phyloP scores from a whole-genome alignment of 495 filamentous ascomycete genomes.

The Talaromyces ruber region DNA sequence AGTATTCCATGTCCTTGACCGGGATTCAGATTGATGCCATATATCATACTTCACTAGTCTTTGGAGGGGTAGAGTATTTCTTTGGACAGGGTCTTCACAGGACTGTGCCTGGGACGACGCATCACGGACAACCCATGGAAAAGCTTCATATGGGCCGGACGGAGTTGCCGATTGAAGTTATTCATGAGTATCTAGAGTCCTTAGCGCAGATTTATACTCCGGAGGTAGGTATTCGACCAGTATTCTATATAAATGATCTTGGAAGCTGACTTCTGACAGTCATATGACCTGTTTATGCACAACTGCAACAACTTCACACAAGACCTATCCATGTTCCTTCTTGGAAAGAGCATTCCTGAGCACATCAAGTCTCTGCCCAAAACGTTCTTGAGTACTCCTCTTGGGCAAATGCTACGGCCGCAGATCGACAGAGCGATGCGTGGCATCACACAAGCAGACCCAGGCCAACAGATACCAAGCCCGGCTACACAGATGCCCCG shows the following conservation, averaged over 20 bases:
- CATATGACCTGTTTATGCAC: slow-evolving; percentile 81
- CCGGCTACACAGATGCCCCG: slow-evolving; percentile 16
- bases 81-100: slow-evolving; percentile 72
- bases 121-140: slow-evolving; percentile 80
- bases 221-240: slow-evolving; percentile 43
- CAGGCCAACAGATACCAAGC: slow-evolving; percentile 19
- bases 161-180: slow-evolving; percentile 70
- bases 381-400: slow-evolving; percentile 79
- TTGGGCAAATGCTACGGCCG: slow-evolving; percentile 83
- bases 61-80: slow-evolving; percentile 69
- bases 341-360: slow-evolving; percentile 81
- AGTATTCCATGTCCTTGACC: slow-evolving; percentile 43
- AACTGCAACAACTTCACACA: slow-evolving; percentile 99
- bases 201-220: slow-evolving; percentile 74
- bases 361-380: slow-evolving; percentile 85
- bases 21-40: slow-evolving; percentile 80
- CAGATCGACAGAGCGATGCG: slow-evolving; percentile 69
- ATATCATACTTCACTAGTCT: slow-evolving; percentile 84
- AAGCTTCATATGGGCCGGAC: slow-evolving; percentile 65
- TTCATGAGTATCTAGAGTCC: slow-evolving; percentile 83
- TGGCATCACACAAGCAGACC: slow-evolving; percentile 48
- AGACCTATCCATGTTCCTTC: slow-evolving; percentile 81
- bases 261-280: slow-evolving; percentile 31
- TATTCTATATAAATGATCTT: slow-evolving; percentile 7
- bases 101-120: slow-evolving; percentile 69